Base-by-base conservation (phyloP, 2,329 filamentous ascomycete species). In the Didymella segeticola region DNA sequence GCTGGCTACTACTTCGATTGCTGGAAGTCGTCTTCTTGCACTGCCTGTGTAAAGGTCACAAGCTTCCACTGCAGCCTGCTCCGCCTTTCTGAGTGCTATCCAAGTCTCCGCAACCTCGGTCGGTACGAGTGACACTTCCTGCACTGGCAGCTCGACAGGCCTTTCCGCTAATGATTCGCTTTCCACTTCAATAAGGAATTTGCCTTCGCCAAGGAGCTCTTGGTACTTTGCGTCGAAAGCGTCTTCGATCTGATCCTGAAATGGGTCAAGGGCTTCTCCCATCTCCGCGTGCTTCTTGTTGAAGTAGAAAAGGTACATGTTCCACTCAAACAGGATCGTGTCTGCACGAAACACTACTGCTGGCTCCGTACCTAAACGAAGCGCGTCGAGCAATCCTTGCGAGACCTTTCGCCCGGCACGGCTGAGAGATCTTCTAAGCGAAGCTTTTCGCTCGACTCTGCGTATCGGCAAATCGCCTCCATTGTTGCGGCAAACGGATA, bases 151-250 rank as follows among this genome's bases (percentile, higher is more conserved):
- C 11, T 47, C 25, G 19, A 30, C 8, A 14, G 36, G 23, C 5
- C 14, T 11, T 22, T 34, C n/a, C 4, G 29, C 29, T 23, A 36
- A 17, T 9, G 15, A 34, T 5, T 25, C 31, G 15, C 8, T 19
- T 38, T 39, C 17, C n/a, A 45, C 45, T 20, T 37, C 6, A 8
- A 49, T 30, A 6, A 54, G 45, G 11, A 49, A 48, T 1, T 17
- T 11, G n/a, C 51, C 45, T 34, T 45, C 45, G 11, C 51, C 45
- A 9, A 23, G 27, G 12, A 49, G 34, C 14, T 49, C 39, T 5
- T 36, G 33, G 19, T 54, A 54, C 15, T 41, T 54, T 19, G 8
- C 22, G 29, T 49, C 27, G 17, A 54, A 45, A 29, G 45, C 39
- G 6, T 45, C 15, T 17, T 49, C 45, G 2, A 49, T 45, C 45